phyloP scores from a whole-genome alignment of 768 basidiomycete species.

The Udeniomyces megalosporus region DNA sequence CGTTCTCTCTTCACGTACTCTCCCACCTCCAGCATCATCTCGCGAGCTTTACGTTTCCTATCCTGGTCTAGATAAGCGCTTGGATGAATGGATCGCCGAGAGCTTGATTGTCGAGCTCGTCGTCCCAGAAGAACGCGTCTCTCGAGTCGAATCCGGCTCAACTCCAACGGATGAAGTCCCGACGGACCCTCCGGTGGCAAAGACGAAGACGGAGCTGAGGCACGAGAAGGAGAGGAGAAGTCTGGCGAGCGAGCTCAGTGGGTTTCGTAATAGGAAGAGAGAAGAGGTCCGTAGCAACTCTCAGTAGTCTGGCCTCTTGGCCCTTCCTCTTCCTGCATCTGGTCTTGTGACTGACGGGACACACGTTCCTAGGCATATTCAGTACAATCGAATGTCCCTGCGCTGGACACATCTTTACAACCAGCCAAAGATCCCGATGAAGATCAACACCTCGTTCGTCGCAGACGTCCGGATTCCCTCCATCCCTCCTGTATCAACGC shows the following conservation, averaged over 20 bases:
- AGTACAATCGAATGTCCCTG: neutral
- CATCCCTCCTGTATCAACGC: neutral
- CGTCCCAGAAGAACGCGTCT: constrained; percentile 21
- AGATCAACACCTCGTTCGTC: neutral
- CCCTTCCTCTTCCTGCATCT: neutral
- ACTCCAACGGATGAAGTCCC: neutral
- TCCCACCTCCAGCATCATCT: neutral
- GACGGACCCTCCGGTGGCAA: too few species aligned
- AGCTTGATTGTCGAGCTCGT: constrained; percentile 18
- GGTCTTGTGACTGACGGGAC: neutral
- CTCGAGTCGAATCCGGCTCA: neutral
- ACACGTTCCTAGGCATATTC: too few species aligned
- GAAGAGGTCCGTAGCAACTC: constrained; percentile 1
- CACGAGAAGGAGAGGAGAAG: constrained; percentile 12
- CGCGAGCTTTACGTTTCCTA: constrained; percentile 55
- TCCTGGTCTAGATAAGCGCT: constrained; percentile 48
- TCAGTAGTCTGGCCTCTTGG: neutral
- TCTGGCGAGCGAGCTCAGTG: constrained; percentile 7
- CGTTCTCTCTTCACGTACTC: neutral
- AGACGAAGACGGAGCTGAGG: constrained; percentile 4
- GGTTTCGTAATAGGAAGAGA: constrained; percentile 4
- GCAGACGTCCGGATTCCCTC: too few species aligned
- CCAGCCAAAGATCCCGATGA: neutral
- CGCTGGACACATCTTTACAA: too few species aligned
- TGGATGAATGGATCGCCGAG: constrained; percentile 57